Evolutionary conservation across 1,139 yeast species (phyloP), one percentile per base, ranked within the genome.

Genomic region (Suhomyces maxii): DNA sequence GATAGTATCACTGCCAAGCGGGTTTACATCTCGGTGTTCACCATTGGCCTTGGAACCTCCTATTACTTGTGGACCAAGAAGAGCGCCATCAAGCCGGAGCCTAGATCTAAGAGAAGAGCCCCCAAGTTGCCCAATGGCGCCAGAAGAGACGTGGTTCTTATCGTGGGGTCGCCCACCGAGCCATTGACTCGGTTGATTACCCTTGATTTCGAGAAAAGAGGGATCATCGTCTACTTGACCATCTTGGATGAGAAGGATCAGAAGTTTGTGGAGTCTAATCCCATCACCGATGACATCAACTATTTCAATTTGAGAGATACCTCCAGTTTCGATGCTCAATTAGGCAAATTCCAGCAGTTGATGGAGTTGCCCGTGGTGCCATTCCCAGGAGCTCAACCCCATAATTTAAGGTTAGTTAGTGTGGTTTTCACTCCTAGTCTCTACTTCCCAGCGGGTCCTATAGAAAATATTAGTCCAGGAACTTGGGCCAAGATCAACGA

Each of bases 101-200:
- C 52, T 40, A 49, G 52, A 25, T 44, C 53, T n/a, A 66, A 61
- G 44, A 70, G 95, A 55, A 68, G 84, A 50, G 95, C 90, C 0
- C 74, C 77, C 5, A 76, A 82, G 49, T 70, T 88, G 33, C 56
- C 78, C 8, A 84, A 84, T 53, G 95, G 95, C 0, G 88, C 89
- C 2, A 68, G 96, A 39, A 76, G 78, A 48, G 95, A 88, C 55
- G 93, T 86, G 6, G 80, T 88, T 0, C 69, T 89, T 31, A 69
- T 89, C 7, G 77, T 88, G 2, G 95, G 95, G 1, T 84, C 91
- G 2, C 91, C 93, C 1, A 76, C 82, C 0, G 95, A 87, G 52
- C 90, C 91, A 0, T 67, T 88, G 51, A 83, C 89, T 0, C 71
- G 89, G 47, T 71, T 84, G 41, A 70, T 89, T 34, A 89, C 90